Base-by-base conservation (phyloP, 1,284 basidiomycete genomes). In the Mycosarcoma mackinlayi region DNA sequence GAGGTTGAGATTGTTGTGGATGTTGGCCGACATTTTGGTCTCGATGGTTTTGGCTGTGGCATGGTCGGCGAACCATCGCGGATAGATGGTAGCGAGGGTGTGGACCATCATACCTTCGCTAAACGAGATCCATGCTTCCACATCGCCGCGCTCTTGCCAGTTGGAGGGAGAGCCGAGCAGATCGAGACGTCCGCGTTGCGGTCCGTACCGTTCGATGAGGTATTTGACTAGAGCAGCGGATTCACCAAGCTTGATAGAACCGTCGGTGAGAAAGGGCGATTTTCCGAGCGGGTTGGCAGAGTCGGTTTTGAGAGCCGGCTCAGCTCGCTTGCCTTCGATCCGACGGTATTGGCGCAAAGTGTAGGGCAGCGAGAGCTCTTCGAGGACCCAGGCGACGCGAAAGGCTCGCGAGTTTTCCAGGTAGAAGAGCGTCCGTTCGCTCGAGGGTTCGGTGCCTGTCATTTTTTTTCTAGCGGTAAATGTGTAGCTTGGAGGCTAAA, bases 381-480 rank as follows among this genome's bases (percentile, higher is more conserved):
- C 65, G n/a, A 68, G 33, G 0, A 47, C 14, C 65, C 66, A 63
- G 1, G 66, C 55, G 2, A 55, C 51, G 13, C 60, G 66, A 11
- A 69, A 59, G 11, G 66, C 60, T 10, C 66, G 59, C n/a, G 66
- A 69, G 37, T 63, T 54, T 33, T 69, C 50, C 10, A 69, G 56
- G 25, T 55, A 69, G 60, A 59, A 69, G 19, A 69, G 54, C 14
- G 25, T 42, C 14, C 58, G 53, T 11, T 46, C 23, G 24, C 8
- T 14, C 10, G 40, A 23, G 5, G 23, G 9, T 21, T 31, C n/a
- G 14, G n/a, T 25, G 37, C 28, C 33, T 0, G 31, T 13, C n/a
- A 19, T 31, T 10, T 31, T 19, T 10, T 27, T 6, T 16, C 16
- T n/a, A n/a, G n/a, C n/a, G n/a, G n/a, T n/a, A n/a, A n/a, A n/a